phyloP scores from a whole-genome alignment of 1,139 yeast species.

The Taphrina confusa region DNA sequence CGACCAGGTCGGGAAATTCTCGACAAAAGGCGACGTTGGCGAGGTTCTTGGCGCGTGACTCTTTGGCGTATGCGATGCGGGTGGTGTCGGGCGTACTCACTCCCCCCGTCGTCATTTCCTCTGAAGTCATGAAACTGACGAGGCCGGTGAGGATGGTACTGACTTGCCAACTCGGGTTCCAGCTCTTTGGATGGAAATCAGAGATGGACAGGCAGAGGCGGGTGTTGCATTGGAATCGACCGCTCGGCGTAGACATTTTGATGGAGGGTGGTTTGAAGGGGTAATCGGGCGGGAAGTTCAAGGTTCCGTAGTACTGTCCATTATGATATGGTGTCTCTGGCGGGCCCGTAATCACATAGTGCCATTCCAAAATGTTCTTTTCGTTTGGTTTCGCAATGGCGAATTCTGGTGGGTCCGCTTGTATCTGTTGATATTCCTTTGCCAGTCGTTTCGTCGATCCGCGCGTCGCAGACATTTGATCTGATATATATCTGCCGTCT shows the following conservation, averaged over 20 bases:
- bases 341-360: conserved; percentile 79
- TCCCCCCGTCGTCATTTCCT: conserved; percentile 60
- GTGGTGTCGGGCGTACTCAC: conserved; percentile 54
- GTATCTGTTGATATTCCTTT: conserved; percentile 29
- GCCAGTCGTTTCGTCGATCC: conserved; percentile 25
- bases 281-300: conserved; percentile 80
- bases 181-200: conserved; percentile 87
- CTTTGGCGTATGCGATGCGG: conserved; percentile 53
- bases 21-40: conserved; percentile 57
- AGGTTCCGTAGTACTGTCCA: conserved; percentile 88
- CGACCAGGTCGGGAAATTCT: conserved; percentile 70
- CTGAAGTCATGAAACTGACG: conserved; percentile 77
- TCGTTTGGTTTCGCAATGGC: conserved; percentile 49
- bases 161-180: conserved; percentile 97
- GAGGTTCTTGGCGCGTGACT: conserved; percentile 67
- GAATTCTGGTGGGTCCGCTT: conserved; percentile 28
- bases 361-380: conserved; percentile 70
- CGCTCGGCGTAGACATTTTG: conserved; percentile 84
- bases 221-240: conserved; percentile 73
- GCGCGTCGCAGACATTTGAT: conserved; percentile 8
- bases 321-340: conserved; percentile 79
- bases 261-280: conserved; percentile 94
- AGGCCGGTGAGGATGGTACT: conserved; percentile 81
- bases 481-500: too few species aligned
- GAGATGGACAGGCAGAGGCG: conserved; percentile 84